phyloP scores from a whole-genome alignment of 768 basidiomycete species.

The Trametes cingulata region DNA sequence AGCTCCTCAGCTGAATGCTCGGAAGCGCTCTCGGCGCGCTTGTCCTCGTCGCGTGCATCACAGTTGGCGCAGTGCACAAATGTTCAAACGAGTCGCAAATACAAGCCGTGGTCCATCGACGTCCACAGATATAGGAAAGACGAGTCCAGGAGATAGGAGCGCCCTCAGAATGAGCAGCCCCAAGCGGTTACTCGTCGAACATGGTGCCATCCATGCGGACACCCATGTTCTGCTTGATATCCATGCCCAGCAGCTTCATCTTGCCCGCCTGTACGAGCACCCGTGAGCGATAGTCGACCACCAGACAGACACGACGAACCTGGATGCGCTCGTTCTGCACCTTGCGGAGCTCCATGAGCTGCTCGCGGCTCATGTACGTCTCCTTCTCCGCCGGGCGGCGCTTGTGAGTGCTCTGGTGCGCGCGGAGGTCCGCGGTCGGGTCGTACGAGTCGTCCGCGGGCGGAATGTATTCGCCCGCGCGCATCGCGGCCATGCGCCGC shows the following conservation, averaged over 20 bases:
- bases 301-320: conserved; percentile 31
- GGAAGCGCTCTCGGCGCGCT: too few relatives aligned
- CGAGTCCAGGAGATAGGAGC: too few relatives aligned
- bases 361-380: conserved; percentile 74
- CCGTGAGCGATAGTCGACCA: background rate
- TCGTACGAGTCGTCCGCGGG: conserved; percentile 76
- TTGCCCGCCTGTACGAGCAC: conserved; percentile 58
- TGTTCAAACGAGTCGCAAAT: too few relatives aligned
- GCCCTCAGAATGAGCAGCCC: too few relatives aligned
- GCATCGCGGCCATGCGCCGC: conserved; percentile 77
- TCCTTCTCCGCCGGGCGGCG: conserved; percentile 66
- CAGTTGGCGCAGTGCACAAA: too few relatives aligned
- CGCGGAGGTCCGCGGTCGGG: conserved; percentile 80
- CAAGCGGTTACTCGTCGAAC: conserved; percentile 52
- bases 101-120: too few relatives aligned
- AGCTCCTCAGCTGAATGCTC: too few relatives aligned
- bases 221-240: conserved; percentile 80
- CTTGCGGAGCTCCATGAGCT: conserved; percentile 76
- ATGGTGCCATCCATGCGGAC: conserved; percentile 80
- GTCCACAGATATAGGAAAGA: too few relatives aligned
- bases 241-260: conserved; percentile 88
- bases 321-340: conserved; percentile 86
- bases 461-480: conserved; percentile 81
- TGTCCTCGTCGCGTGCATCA: too few relatives aligned
- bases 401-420: conserved; percentile 70